phyloP scores from a whole-genome alignment of 164 flowering plant species.

The Dillenia turbinata region DNA sequence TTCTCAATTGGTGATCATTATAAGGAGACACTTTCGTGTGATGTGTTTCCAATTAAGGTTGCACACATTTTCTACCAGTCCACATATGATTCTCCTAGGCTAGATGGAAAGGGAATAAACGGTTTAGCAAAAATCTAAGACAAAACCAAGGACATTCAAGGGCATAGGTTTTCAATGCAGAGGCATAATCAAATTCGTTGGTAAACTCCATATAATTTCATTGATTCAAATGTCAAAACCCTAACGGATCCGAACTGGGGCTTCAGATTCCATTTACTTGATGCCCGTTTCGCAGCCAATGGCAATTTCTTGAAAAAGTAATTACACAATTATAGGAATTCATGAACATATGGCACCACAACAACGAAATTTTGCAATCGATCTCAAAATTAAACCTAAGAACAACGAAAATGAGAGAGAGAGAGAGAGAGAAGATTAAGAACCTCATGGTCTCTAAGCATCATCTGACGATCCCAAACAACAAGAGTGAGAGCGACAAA shows the following conservation, averaged over 20 bases:
- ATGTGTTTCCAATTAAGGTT: not conserved
- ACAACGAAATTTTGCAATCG: not conserved
- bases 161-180: no score
- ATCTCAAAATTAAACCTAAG: not conserved
- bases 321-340: not conserved
- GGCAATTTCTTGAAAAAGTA: not conserved
- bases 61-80: not conserved
- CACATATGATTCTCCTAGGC: no score
- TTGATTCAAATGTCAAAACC: no score
- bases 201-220: no score
- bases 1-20: not conserved
- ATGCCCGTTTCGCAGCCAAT: not conserved
- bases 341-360: not conserved
- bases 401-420: not conserved
- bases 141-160: no score
- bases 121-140: no score
- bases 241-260: no score
- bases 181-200: no score
- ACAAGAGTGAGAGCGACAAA: constrained; percentile 55
- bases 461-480: constrained; percentile 91
- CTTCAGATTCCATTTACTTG: no score
- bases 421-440: not conserved
- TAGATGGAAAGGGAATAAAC: no score
- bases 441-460: constrained; percentile 81
- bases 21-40: not conserved